Evolutionary conservation across 139 green algal species (phyloP).

Genomic region (Bryopsis sp.): DNA sequence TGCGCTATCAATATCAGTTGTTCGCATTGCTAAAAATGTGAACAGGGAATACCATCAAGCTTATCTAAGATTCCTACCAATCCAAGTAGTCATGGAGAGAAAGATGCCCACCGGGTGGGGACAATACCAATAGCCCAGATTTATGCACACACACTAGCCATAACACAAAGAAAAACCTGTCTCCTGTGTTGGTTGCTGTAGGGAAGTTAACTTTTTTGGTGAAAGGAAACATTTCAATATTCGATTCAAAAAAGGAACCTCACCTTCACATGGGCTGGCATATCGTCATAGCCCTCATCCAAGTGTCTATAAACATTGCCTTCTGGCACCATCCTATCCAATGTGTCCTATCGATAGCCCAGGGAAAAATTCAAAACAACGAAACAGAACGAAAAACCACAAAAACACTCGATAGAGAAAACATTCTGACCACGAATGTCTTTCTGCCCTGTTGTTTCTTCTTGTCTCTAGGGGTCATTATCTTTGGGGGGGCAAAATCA

Average conservation of each 20-base stretch:
- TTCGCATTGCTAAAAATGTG: background rate
- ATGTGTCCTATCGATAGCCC: background rate
- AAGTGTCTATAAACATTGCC: slow-evolving; percentile 4
- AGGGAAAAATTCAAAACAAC: too few species aligned
- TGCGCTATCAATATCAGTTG: background rate
- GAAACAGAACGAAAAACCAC: too few species aligned
- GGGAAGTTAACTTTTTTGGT: too few species aligned
- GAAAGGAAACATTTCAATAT: too few species aligned
- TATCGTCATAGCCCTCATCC: slow-evolving; percentile 15
- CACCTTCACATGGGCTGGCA: slow-evolving; percentile 18
- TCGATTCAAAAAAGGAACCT: background rate
- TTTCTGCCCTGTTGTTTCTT: too few species aligned
- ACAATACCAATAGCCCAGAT: too few species aligned
- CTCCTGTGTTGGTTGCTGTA: background rate
- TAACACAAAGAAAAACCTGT: background rate
- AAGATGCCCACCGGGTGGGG: background rate
- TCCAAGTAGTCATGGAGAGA: background rate
- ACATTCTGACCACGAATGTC: too few species aligned
- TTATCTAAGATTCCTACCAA: background rate
- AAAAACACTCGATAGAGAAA: too few species aligned
- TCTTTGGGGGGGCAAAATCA: too few species aligned
- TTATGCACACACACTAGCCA: too few species aligned
- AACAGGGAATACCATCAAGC: too few species aligned
- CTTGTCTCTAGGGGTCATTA: too few species aligned
- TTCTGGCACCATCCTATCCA: slow-evolving; percentile 12